Evolutionary conservation across 179 eudicot genomes (phyloP).

Genomic region (Beta macrorhiza): DNA sequence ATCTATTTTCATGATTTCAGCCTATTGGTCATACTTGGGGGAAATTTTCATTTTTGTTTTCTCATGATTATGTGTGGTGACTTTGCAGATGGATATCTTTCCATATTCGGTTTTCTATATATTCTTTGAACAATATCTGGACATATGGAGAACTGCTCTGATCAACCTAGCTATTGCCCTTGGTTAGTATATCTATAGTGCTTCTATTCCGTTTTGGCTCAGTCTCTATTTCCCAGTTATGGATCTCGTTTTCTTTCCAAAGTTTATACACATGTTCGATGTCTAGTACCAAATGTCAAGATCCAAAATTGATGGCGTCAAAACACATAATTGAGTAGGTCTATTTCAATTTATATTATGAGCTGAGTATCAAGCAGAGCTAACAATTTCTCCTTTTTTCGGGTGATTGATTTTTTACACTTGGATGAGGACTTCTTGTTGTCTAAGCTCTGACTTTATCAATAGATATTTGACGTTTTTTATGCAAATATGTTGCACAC

Average conservation of each 20-base stretch:
- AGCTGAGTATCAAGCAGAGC: background rate
- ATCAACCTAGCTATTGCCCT: constrained; percentile 87
- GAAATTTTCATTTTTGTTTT: background rate
- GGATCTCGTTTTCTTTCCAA: background rate
- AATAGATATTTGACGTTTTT: too few species aligned
- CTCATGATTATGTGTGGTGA: constrained; percentile 12
- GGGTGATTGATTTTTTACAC: background rate
- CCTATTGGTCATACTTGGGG: background rate
- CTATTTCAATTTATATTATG: background rate
- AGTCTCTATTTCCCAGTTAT: background rate
- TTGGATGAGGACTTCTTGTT: background rate
- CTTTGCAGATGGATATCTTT: constrained; percentile 78
- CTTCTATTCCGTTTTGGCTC: constrained; percentile 5
- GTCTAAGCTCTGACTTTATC: too few species aligned
- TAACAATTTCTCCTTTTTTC: background rate
- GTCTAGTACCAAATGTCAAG: background rate
- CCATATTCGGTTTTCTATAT: constrained; percentile 93
- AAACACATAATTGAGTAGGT: background rate
- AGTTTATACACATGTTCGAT: background rate
- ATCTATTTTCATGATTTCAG: background rate
- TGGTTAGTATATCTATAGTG: constrained; percentile 49
- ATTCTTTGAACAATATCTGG: constrained; percentile 94
- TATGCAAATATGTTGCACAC: background rate
- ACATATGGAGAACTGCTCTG: constrained; percentile 86
- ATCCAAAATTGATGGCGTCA: background rate